Percentiles rank a stretch among this genome's conserved stretches.
Evolutionary conservation across 495 filamentous ascomycete species (phyloP).

Genomic region (Neurospora hispaniola): DNA sequence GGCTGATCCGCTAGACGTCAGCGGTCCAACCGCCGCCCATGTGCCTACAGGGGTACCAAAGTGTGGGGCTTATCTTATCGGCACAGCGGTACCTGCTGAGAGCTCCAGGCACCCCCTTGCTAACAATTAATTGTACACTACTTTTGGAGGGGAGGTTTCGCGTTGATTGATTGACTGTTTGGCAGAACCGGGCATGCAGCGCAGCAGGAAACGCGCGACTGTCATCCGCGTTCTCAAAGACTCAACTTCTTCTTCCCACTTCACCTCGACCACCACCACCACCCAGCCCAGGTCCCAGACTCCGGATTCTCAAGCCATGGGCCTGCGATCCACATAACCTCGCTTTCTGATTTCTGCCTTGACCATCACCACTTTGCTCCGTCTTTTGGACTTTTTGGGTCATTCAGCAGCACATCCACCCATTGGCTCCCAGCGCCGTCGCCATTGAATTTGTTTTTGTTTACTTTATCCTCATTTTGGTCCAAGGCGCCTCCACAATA

Average conservation of each 20-base stretch:
- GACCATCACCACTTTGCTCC: neutral
- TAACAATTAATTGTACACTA: neutral
- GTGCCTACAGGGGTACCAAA: neutral
- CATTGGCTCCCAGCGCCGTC: neutral
- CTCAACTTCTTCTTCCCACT: neutral
- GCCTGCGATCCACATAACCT: neutral
- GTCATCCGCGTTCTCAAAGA: neutral
- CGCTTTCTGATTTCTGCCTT: neutral
- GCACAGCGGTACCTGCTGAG: neutral
- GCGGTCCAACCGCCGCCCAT: neutral
- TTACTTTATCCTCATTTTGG: neutral
- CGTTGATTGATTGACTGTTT: neutral
- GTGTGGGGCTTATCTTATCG: slow-evolving; percentile 6
- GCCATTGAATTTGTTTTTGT: neutral
- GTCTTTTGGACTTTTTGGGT: neutral
- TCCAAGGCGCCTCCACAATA: neutral
- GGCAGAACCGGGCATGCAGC: neutral
- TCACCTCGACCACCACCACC: neutral
- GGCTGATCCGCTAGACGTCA: neutral
- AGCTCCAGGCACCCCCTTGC: neutral
- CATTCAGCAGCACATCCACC: neutral
- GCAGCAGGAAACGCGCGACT: neutral
- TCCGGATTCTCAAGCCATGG: neutral
- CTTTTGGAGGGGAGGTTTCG: neutral
- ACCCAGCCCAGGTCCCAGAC: neutral